Base-by-base conservation (phyloP, 2,329 filamentous ascomycete genomes). In the Ascosphaera acerosa region DNA sequence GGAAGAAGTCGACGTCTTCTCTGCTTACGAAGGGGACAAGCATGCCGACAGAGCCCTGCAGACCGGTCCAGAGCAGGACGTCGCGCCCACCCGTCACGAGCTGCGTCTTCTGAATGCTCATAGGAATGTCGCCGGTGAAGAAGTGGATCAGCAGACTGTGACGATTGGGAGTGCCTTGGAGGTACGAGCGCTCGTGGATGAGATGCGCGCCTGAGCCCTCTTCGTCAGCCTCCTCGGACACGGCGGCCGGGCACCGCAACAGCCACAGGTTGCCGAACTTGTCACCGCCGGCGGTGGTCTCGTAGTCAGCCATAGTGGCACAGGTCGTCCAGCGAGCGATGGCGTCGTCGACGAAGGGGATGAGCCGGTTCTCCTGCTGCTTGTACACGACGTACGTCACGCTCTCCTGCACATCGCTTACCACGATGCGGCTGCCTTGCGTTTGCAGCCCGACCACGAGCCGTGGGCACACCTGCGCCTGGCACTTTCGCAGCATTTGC, bases 241-340 rank as follows among this genome's bases (percentile, higher is more conserved):
- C 71, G 49, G 90, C 87, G 36, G 71, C 60, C 0, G 84, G 81
- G 44, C 77, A 87, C 30, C 87, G 75, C 18, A 97, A 62, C 28
- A 97, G 66, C 72, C 81, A 97, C 10, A 97, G 54, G 44, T 97
- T 97, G 36, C 87, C 89, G 40, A 97, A 99, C 48, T 92, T 94
- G 57, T 99, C 87, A 20, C 84, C 84, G 20, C 84, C 87, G 2
- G 81, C 82, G 15, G 77, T 70, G 1, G 87, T 90, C 49, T 97
- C 87, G 51, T 97, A 99, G 53, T 99, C 87, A 2, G 94, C 72
- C 80, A 97, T 91, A 2, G 81, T 66, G 1, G 76, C 75, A 41
- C 76, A 76, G 1, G 80, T 90, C 1, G 80, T 90, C 77, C 82
- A 94, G 18, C 87, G 70, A 31, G 81, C 64, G 36, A 92, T 65